Evolutionary conservation across 305 asterid genomes (phyloP).

Genomic region (Fraxinus greggii): DNA sequence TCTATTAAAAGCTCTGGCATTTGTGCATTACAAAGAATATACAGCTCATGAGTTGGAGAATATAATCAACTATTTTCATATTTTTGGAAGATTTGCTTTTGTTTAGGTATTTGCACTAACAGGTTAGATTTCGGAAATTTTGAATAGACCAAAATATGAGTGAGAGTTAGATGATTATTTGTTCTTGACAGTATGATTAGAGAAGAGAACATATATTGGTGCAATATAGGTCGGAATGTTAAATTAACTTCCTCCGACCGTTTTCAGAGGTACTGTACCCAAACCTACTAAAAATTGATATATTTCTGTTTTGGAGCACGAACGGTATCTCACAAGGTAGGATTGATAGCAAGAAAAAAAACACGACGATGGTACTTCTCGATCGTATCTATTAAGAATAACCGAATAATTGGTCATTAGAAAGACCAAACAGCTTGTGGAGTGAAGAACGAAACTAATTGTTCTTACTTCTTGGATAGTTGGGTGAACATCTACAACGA

Average conservation of each 20-base stretch:
- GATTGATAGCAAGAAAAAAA: neutral
- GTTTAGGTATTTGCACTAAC: neutral
- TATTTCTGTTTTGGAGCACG: neutral
- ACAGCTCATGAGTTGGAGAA: neutral
- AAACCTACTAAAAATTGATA: neutral
- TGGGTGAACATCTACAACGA: neutral
- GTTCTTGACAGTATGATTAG: neutral
- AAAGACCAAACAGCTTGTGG: neutral
- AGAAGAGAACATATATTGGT: neutral
- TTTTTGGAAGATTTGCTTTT: neutral
- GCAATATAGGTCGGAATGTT: neutral
- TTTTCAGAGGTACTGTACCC: neutral
- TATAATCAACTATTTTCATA: neutral
- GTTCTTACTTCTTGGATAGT: neutral
- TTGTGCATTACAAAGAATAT: neutral
- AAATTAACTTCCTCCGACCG: too few species aligned
- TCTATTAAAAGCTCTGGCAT: neutral
- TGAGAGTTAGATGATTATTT: neutral
- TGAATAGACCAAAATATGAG: neutral
- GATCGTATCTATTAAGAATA: neutral
- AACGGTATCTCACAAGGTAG: neutral
- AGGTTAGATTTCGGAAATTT: neutral
- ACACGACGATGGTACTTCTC: neutral
- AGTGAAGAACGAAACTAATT: neutral
- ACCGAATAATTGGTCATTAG: neutral